A percentile compares a stretch with the other conserved stretches of the same genome.
Evolutionary conservation across 768 basidiomycete genomes (phyloP).

Genomic region (Leccinum truebloodii): DNA sequence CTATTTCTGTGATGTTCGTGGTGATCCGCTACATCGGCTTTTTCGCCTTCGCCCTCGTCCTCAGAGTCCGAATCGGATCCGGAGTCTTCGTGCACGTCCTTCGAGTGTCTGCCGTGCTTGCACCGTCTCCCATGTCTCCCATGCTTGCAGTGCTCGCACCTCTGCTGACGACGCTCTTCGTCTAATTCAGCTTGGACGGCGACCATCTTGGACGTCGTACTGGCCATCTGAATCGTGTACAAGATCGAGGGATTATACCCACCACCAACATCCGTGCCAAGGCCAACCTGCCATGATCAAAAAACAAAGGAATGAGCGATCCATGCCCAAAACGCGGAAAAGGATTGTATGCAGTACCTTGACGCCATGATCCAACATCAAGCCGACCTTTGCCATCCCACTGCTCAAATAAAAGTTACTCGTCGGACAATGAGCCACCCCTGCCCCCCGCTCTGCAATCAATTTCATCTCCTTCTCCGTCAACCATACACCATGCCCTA

Average conservation of each 20-base stretch:
- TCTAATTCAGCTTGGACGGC: constrained; percentile 43
- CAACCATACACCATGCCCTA: constrained; percentile 85
- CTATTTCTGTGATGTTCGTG: not conserved
- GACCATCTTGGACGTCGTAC: constrained; percentile 77
- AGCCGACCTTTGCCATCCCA: constrained; percentile 76
- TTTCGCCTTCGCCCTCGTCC: not conserved
- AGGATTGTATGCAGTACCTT: constrained; percentile 50
- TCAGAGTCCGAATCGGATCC: not conserved
- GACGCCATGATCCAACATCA: constrained; percentile 75
- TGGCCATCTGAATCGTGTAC: constrained; percentile 68
- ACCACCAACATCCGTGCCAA: constrained; percentile 90
- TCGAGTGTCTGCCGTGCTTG: not conserved
- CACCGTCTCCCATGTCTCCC: not conserved
- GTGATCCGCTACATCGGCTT: not conserved
- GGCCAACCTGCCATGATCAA: constrained; percentile 61
- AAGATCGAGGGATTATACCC: constrained; percentile 82
- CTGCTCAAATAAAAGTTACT: constrained; percentile 90
- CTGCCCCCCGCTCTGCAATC: constrained; percentile 61
- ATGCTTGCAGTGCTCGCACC: not conserved
- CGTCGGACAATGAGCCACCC: constrained; percentile 90
- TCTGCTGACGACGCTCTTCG: constrained; percentile 7
- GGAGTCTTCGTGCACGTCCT: not conserved
- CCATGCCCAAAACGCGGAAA: not conserved
- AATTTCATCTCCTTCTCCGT: constrained; percentile 67
- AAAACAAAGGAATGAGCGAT: not conserved